Percentiles rank a stretch among this genome's conserved stretches.
Conservation (phyloP, 257 asterid genomes). For the Henckelia pumila region DNA sequence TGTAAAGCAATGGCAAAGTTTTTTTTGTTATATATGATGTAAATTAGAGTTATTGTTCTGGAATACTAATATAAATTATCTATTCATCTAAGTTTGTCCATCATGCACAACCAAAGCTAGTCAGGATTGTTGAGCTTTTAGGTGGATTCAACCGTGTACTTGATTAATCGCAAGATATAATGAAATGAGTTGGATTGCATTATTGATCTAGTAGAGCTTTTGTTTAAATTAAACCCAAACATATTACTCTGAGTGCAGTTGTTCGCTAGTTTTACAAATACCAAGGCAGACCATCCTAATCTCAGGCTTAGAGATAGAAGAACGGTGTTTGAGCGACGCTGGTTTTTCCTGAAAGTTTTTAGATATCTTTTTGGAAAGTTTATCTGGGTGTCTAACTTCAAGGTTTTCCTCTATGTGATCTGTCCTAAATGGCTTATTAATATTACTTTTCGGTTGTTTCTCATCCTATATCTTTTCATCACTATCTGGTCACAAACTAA, state of each 20-base stretch:
- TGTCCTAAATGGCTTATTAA: background rate
- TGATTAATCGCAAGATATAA: no score
- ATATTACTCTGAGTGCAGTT: background rate
- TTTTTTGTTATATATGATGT: background rate
- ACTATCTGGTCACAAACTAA: background rate
- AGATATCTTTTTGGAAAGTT: background rate
- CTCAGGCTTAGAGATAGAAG: background rate
- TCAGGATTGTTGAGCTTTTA: background rate
- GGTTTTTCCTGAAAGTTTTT: background rate
- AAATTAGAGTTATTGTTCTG: background rate
- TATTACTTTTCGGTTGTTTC: no score
- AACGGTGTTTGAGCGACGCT: background rate
- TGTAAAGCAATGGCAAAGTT: no score
- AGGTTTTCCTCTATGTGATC: background rate
- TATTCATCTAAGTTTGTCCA: background rate
- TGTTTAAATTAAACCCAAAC: background rate
- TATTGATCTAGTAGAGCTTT: background rate
- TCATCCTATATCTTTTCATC: background rate
- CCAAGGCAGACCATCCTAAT: background rate
- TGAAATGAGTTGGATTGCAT: background rate
- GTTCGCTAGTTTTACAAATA: background rate
- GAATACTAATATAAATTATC: background rate
- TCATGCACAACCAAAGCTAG: background rate
- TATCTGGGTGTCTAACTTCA: background rate
- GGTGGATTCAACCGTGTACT: no score